Percentiles rank a stretch among this genome's conserved stretches.
Evolutionary conservation across 768 basidiomycete genomes (phyloP).

Genomic region (Termitomyces titanicus): DNA sequence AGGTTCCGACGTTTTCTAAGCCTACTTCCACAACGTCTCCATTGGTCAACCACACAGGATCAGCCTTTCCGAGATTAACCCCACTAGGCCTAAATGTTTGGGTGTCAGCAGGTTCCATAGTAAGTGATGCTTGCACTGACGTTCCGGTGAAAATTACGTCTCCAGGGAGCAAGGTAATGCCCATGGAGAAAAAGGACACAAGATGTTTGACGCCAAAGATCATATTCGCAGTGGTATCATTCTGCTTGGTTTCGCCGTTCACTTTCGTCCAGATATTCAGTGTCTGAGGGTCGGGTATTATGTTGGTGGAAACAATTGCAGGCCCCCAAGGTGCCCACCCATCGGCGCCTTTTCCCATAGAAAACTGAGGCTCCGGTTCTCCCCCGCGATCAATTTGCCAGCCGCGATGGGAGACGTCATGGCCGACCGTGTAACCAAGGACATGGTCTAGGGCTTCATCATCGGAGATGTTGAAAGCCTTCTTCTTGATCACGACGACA

Average conservation of each 20-base stretch:
- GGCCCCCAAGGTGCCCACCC: slow-evolving; percentile 42
- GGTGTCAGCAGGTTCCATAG: not conserved
- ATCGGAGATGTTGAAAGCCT: slow-evolving; percentile 38
- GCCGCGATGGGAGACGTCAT: slow-evolving; percentile 40
- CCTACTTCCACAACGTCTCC: slow-evolving; percentile 25
- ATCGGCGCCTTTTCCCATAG: slow-evolving; percentile 41
- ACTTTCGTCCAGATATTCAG: slow-evolving; percentile 40
- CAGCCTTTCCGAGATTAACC: slow-evolving; percentile 17
- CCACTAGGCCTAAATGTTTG: slow-evolving; percentile 12
- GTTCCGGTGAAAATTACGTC: slow-evolving; percentile 43
- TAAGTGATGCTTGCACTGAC: slow-evolving; percentile 19
- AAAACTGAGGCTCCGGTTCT: slow-evolving; percentile 36
- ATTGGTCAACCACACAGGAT: slow-evolving; percentile 21
- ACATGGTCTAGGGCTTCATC: slow-evolving; percentile 39
- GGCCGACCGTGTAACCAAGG: slow-evolving; percentile 35
- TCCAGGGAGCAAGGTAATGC: slow-evolving; percentile 36
- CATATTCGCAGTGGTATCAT: slow-evolving; percentile 38
- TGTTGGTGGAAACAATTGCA: slow-evolving; percentile 32
- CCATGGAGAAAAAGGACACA: slow-evolving; percentile 42
- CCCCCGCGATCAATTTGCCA: slow-evolving; percentile 44
- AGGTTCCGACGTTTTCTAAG: slow-evolving; percentile 23
- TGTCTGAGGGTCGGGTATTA: slow-evolving; percentile 34
- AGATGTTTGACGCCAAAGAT: slow-evolving; percentile 37
- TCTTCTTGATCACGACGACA: slow-evolving; percentile 38
- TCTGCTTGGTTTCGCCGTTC: slow-evolving; percentile 35